These are phyloP conservation scores for Triticum timopheevii DNA, from an alignment of 176 grass and related monocot species.

Conservation along the genomic window DNA sequence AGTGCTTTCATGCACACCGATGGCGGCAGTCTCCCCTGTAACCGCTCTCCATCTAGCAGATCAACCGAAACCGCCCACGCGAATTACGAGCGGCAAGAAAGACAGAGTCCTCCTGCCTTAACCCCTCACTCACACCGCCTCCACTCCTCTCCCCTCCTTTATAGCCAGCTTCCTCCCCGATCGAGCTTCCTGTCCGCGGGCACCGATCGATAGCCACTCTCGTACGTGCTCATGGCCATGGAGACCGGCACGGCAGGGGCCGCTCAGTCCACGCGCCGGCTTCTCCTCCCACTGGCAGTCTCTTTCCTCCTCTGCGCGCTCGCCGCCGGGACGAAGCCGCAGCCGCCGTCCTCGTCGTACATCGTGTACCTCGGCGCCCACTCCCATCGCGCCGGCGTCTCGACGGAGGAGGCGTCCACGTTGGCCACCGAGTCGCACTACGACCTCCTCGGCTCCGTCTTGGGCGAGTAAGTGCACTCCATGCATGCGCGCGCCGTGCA, in stretches of 20 bases:
- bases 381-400: conserved; percentile 7
- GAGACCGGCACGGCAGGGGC: neutral
- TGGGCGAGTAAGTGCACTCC: conserved; percentile 52
- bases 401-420: conserved; percentile 17
- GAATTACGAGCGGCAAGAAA: neutral
- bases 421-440: conserved; percentile 45
- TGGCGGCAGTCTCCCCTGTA: neutral
- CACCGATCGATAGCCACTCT: neutral
- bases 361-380: conserved; percentile 80
- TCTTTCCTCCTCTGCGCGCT: neutral
- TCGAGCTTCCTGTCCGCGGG: neutral
- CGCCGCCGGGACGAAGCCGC: neutral
- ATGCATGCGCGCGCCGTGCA: neutral
- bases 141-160: neutral
- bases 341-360: conserved; percentile 51
- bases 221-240: neutral
- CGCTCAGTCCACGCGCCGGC: neutral
- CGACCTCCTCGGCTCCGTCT: conserved; percentile 56
- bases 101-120: conserved; percentile 19
- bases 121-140: neutral
- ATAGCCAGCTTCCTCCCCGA: conserved; percentile 22
- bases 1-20: neutral
- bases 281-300: conserved; percentile 16
- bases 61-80: conserved; percentile 12
- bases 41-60: neutral